Conservation (phyloP, 2,329 filamentous ascomycete genomes). For the Colletotrichum cordylinicola region DNA sequence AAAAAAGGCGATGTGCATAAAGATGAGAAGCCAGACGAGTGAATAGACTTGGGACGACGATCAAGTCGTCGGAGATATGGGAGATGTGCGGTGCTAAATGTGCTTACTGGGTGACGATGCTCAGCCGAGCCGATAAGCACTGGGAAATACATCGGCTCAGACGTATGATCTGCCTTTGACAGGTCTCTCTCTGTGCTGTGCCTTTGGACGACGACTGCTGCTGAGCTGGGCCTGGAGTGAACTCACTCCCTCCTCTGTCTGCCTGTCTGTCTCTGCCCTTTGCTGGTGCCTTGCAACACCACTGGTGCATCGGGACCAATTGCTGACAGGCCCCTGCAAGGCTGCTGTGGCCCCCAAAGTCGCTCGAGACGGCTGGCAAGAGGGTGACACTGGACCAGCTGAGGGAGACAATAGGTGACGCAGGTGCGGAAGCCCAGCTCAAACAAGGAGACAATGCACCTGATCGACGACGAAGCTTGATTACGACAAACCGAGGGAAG, state of each 20-base stretch:
- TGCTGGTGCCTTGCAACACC: not conserved
- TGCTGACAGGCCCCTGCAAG: not conserved
- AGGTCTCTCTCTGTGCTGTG: not conserved
- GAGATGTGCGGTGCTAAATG: not conserved
- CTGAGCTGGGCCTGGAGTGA: not conserved
- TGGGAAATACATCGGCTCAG: not conserved
- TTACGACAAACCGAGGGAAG: not conserved
- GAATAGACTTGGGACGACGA: conserved; percentile 1
- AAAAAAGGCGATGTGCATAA: conserved; percentile 20
- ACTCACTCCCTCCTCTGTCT: not conserved
- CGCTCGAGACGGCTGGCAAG: not conserved
- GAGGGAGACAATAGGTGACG: conserved; percentile 3
- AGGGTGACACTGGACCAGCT: conserved; percentile 3
- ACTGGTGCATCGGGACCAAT: not conserved
- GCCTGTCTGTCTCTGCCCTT: not conserved
- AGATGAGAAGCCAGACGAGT: not conserved
- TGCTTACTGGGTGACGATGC: not conserved
- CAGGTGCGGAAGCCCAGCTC: not conserved
- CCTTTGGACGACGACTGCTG: not conserved
- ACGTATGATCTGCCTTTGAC: conserved; percentile 2
- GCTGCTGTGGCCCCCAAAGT: not conserved
- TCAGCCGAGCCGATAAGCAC: not conserved
- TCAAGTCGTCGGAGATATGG: conserved; percentile 1
- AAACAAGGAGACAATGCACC: conserved; percentile 5
- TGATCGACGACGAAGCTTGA: conserved; percentile 11